Base-by-base conservation (phyloP, 805 yeast species). In the Teunomyces stri region DNA sequence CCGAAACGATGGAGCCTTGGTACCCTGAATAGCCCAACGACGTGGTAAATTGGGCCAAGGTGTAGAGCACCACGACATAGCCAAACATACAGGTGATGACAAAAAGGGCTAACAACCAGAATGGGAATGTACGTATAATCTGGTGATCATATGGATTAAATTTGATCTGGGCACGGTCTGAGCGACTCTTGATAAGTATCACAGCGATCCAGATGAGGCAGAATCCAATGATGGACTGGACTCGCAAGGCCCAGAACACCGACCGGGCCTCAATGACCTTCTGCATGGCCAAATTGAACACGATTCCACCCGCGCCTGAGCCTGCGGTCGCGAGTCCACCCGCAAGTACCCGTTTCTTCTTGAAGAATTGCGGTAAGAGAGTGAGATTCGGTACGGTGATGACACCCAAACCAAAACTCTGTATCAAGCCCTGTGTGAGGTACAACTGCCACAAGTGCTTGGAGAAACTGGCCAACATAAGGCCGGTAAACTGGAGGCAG, bases 261-360 rank as follows among this genome's bases (percentile, higher is more conserved):
- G 58, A 54, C 10, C 42, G 43, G 10, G 44, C 39, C 43, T 59
- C 50, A 13, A 59, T 50, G 25, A 60, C 54, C 30, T 46, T 43
- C 45, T 60, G 64, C 64, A 60, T 59, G 25, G 56, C 62, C 57
- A 60, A 55, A 43, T 59, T 59, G 49, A 51, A 60, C 34, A 56
- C 34, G 6, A 60, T 40, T 3, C 64, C 64, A 5, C 64, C 64
- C 9, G 55, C 52, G 4, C 62, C 63, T 5, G 60, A 51, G 3
- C 64, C 64, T 3, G 62, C 59, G 1, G 61, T 50, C 1, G 60
- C 53, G 5, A 60, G 31, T 11, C 57, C 54, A 7, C 54, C 46
- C 3, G 61, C 63, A 34, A 60, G 48, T 6, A 56, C 47, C 7
- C 64, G 44, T 27, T 48, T 56, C 18, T 47, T 46, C 35, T 51